Conservation (phyloP, 805 yeast species). For the Candida coleopterorum region DNA sequence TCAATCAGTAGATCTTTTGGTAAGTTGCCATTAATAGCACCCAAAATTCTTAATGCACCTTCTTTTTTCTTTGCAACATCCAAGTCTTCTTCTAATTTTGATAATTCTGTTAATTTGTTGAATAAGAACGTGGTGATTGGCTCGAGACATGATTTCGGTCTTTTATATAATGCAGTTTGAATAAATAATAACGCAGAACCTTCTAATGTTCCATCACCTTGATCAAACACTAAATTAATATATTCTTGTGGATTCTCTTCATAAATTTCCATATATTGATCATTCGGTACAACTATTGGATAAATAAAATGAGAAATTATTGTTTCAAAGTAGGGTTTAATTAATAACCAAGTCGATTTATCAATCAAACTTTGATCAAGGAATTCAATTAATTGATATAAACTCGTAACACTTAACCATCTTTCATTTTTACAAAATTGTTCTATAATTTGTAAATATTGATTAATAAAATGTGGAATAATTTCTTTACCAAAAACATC, state of each 20-base stretch:
- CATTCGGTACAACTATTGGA: constrained; percentile 70
- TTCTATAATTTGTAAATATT: constrained; percentile 63
- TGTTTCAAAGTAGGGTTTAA: constrained; percentile 61
- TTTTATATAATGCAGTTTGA: constrained; percentile 64
- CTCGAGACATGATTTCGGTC: constrained; percentile 55
- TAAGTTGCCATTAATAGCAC: constrained; percentile 61
- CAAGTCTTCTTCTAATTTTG: constrained; percentile 31
- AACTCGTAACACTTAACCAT: constrained; percentile 67
- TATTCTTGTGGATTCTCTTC: constrained; percentile 89
- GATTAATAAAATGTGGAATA: constrained; percentile 67
- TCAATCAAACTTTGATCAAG: constrained; percentile 54
- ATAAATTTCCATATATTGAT: constrained; percentile 64
- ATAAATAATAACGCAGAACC: constrained; percentile 73
- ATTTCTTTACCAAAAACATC: constrained; percentile 49
- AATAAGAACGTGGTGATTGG: constrained; percentile 60
- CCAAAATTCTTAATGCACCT: constrained; percentile 74
- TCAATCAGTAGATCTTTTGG: constrained; percentile 68
- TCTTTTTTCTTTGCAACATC: constrained; percentile 62
- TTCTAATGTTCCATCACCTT: constrained; percentile 68
- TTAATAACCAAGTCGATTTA: constrained; percentile 56
- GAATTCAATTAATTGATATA: constrained; percentile 54
- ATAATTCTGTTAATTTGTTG: constrained; percentile 26
- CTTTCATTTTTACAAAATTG: constrained; percentile 61
- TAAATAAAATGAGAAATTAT: constrained; percentile 68
- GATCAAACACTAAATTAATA: constrained; percentile 59